Evolutionary conservation across 768 basidiomycete species (phyloP).

Genomic region (Rhodotorula toruloides): DNA sequence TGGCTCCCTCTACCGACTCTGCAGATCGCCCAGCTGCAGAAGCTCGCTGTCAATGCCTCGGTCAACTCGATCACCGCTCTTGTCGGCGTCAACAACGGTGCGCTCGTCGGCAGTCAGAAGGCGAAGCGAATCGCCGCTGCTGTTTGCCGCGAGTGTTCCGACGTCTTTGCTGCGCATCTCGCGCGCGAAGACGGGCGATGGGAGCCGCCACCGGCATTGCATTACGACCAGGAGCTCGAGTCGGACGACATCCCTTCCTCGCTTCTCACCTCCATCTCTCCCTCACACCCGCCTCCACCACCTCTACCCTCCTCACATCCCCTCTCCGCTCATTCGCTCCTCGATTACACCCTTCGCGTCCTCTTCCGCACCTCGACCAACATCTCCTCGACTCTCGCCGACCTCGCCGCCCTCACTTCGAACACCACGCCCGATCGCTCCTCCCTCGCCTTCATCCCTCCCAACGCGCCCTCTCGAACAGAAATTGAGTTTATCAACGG

Average conservation of each 20-base stretch:
- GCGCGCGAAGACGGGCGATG: slow-evolving; percentile 36
- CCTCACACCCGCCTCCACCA: slow-evolving; percentile 44
- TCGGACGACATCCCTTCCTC: slow-evolving; percentile 46
- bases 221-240: not conserved
- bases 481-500: slow-evolving; percentile 82
- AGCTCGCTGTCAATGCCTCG: slow-evolving; percentile 71
- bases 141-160: slow-evolving; percentile 68
- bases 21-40: slow-evolving; percentile 66
- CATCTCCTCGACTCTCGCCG: slow-evolving; percentile 73
- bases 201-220: slow-evolving; percentile 16
- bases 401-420: slow-evolving; percentile 51
- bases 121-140: slow-evolving; percentile 52
- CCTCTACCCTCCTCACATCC: slow-evolving; percentile 50
- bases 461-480: slow-evolving; percentile 49
- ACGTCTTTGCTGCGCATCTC: slow-evolving; percentile 53
- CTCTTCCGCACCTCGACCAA: slow-evolving; percentile 60
- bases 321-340: slow-evolving; percentile 53
- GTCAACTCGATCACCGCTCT: slow-evolving; percentile 84
- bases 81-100: slow-evolving; percentile 72
- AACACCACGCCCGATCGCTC: not conserved
- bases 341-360: slow-evolving; percentile 59
- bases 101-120: slow-evolving; percentile 54
- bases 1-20: slow-evolving; percentile 66
- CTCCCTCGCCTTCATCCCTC: not conserved
- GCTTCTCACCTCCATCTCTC: slow-evolving; percentile 37